A percentile compares a stretch with the other conserved stretches of the same genome.
Evolutionary conservation across 768 basidiomycete genomes (phyloP).

Genomic region (Termitomyces sp.): DNA sequence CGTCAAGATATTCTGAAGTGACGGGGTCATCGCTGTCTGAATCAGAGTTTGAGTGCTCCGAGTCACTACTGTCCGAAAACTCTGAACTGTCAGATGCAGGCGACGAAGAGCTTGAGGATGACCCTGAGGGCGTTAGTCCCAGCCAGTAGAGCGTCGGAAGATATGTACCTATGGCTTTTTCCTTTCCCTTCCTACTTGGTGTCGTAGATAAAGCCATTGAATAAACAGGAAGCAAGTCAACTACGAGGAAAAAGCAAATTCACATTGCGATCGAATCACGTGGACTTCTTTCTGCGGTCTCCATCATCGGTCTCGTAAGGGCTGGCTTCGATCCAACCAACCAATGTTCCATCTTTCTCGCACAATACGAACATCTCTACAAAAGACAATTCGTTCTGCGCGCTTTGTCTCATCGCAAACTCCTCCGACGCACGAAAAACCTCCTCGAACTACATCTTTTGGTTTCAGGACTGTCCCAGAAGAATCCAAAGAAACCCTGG

Average conservation of each 20-base stretch:
- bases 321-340: not conserved
- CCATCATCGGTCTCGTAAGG: not conserved
- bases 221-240: not conserved
- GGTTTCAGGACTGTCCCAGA: constrained; percentile 90
- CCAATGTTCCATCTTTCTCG: constrained; percentile 11
- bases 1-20: constrained; percentile 56
- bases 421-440: constrained; percentile 4
- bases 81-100: constrained; percentile 24
- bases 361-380: constrained; percentile 4
- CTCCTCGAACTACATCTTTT: constrained; percentile 70
- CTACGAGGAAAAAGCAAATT: not conserved
- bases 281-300: not conserved
- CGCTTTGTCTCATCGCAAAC: constrained; percentile 18
- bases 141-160: not conserved
- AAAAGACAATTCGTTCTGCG: not conserved
- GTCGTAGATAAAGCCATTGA: constrained; percentile 13
- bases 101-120: constrained; percentile 3
- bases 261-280: constrained; percentile 10
- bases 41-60: constrained; percentile 32
- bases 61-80: constrained; percentile 23
- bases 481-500: constrained; percentile 82
- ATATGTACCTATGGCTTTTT: constrained; percentile 31
- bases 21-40: constrained; percentile 42
- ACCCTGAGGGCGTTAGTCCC: not conserved
- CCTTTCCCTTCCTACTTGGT: constrained; percentile 42